Base-by-base conservation (phyloP, 495 filamentous ascomycete species). In the Echria macrotheca region DNA sequence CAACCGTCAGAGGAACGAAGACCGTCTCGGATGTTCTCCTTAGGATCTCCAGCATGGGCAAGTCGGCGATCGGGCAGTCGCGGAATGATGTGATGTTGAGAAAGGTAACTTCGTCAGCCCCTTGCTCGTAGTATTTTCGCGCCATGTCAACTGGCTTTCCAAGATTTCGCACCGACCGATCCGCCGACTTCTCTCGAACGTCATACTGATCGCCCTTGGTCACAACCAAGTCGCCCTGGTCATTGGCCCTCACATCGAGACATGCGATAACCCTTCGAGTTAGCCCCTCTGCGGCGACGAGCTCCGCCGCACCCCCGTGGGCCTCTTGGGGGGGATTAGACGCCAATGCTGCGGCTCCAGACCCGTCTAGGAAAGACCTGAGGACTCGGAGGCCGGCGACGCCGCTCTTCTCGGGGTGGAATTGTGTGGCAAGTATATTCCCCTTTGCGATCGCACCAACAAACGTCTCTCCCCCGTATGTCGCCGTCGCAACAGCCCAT, bases 121-220 rank as follows among this genome's bases (percentile, higher is more conserved):
- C 94, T 66, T 96, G 88, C 59, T 94, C 87, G 71, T 96, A 98
- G 68, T 98, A 98, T 61, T 81, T 83, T 69, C 78, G 80, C 15
- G 93, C 93, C 80, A 97, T 86, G 39, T 96, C 88, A 14, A 98
- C 90, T 0, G 93, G 93, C 69, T 98, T 97, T 53, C 93, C 93
- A 0, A 98, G 70, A 61, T 97, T 98, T 46, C 93, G 79, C 25
- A 98, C 93, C 44, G 82, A 75, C 17, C 89, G 82, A 41, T 76
- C 80, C n/a, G 70, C 68, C 7, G 73, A 72, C 68, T 95, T 95
- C 60, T 96, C 93, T n/a, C 93, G 85, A n/a, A 98, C 93, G 59
- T 98, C 93, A 68, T 98, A 98, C 60, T 97, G 93, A 63, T 98
- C 93, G 7, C 93, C 93, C 69, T 98, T 98, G 4, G 93, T 98